A percentile compares a stretch with the other conserved stretches of the same genome.
These are phyloP conservation scores for Tuber aestivum DNA, from an alignment of 495 filamentous ascomycete species.

Conservation along the genomic window DNA sequence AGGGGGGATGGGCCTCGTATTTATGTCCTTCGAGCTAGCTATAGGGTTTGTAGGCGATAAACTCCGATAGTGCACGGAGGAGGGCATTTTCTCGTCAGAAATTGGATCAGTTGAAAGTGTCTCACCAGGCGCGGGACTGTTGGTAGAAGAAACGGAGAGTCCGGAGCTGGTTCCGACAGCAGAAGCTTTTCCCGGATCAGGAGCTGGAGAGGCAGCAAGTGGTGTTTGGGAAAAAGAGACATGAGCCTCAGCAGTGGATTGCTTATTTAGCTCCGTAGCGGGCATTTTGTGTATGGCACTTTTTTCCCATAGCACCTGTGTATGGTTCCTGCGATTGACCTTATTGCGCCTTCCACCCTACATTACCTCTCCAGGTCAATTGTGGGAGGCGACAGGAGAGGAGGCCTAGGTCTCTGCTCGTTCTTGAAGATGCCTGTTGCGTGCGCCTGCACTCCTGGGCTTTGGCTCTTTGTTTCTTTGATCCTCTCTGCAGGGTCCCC, in stretches of 20 bases:
- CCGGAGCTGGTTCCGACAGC: not conserved
- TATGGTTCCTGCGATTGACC: not conserved
- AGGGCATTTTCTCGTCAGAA: not conserved
- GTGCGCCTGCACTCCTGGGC: not conserved
- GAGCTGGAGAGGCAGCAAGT: not conserved
- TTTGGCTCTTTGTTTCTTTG: not conserved
- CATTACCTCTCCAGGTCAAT: not conserved
- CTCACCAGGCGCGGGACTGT: not conserved
- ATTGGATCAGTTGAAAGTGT: not conserved
- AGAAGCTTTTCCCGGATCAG: not conserved
- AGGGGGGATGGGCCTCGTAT: constrained; percentile 12
- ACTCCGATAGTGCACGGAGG: not conserved
- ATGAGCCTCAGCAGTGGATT: not conserved
- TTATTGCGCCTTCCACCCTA: not conserved
- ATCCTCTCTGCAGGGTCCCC: not conserved
- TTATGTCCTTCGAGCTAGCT: not conserved
- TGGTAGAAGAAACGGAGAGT: not conserved
- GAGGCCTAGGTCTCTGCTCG: not conserved
- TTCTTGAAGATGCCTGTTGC: not conserved
- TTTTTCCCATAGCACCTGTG: not conserved
- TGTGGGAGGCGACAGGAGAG: not conserved
- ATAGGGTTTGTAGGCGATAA: not conserved
- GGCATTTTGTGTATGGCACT: not conserved
- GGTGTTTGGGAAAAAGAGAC: not conserved
- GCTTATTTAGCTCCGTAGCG: not conserved